Base-by-base conservation (phyloP, 2,329 filamentous ascomycete species). In the Colletotrichum sp. region DNA sequence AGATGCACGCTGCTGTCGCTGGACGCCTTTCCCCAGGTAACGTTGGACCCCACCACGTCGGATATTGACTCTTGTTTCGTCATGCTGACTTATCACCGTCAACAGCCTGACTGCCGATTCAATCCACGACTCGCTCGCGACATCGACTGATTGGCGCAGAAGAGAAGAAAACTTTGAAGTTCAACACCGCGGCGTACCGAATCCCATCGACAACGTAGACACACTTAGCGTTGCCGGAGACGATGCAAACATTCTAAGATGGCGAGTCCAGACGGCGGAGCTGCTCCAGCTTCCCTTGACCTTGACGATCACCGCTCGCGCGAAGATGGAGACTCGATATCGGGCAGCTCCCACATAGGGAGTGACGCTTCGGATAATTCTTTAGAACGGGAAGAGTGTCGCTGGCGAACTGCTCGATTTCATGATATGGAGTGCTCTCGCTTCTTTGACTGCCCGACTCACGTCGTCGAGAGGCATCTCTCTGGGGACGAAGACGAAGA, bases 381-480 rank as follows among this genome's bases (percentile, higher is more conserved):
- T 39, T 74, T 76, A 56, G 75, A 76, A 56, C 77, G 66, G 12
- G 70, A 77, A 6, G 67, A 77, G 30, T 89, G 87, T 74, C 83
- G 78, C 43, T 88, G 86, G 83, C 84, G 83, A 66, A 87, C 83
- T 12, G 27, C 79, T 22, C 80, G 81, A 16, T 87, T 83, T 60
- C 79, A 86, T 77, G 83, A 87, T 66, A 83, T 85, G 65, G 88
- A 89, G 79, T 89, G 88, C 79, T 84, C 84, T 13, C 85, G 84
- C 62, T 89, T 84, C 79, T 85, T 88, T 72, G 88, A 90, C 80
- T 89, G 88, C 58, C 88, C 88, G 36, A 85, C 87, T 6, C 88
- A 90, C 72, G 76, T 82, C 22, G 78, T 87, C 61, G 85, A 86
- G 78, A 84, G 88, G 67, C 79, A 78, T 32, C 74, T 83, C 25